These are phyloP conservation scores for Calonectria pteridis DNA, from an alignment of 2,329 filamentous ascomycete genomes.

Conservation along the genomic window DNA sequence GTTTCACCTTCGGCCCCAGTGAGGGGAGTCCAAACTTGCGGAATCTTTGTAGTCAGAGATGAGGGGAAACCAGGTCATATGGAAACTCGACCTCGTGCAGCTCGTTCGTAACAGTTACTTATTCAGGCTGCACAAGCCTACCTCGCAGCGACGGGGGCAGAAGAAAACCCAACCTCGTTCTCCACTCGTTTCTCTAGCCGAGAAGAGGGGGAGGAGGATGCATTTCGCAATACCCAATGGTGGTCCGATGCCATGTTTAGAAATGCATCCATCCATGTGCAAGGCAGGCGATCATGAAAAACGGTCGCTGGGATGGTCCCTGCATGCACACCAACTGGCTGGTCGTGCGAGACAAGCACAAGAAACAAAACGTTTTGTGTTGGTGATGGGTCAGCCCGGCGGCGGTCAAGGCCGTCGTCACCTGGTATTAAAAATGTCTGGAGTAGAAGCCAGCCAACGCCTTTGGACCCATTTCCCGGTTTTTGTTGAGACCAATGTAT, in stretches of 20 bases:
- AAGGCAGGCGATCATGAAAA: background rate
- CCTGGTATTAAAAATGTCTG: too few relatives aligned
- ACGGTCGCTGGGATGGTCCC: constrained; percentile 1
- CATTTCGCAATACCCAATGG: background rate
- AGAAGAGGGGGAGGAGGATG: background rate
- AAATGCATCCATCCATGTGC: background rate
- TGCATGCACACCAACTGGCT: background rate
- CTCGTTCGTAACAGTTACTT: background rate
- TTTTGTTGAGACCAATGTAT: background rate
- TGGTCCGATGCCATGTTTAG: background rate
- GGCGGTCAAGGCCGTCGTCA: background rate
- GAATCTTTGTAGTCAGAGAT: background rate
- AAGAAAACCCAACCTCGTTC: background rate
- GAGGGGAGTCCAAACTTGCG: background rate
- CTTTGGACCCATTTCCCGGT: background rate
- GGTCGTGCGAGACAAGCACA: background rate
- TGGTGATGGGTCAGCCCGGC: background rate
- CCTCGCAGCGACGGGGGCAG: background rate
- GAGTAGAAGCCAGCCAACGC: background rate
- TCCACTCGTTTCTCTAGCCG: background rate
- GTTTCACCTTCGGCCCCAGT: background rate
- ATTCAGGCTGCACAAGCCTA: background rate
- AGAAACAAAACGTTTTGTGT: background rate
- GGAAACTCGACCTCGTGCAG: background rate
- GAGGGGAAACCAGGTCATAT: background rate